Evolutionary conservation across 306 rosid species (phyloP).

Genomic region (Cicer arietinum): DNA sequence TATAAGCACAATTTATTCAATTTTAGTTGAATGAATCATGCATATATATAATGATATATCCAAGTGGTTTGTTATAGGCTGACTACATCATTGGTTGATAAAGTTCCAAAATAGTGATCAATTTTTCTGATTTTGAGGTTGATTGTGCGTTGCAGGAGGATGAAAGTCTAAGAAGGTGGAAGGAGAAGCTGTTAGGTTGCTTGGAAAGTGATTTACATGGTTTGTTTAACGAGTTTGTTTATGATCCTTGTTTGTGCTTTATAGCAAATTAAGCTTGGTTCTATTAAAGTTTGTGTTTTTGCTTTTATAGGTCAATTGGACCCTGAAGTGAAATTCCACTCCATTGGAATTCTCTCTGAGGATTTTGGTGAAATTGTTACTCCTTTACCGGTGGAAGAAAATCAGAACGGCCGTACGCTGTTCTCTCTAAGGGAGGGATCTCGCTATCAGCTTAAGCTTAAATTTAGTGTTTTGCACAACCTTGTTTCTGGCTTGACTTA

Average conservation of each 20-base stretch:
- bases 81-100: constrained; percentile 9
- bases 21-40: background rate
- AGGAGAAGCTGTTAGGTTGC: constrained; percentile 94
- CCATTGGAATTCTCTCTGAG: constrained; percentile 76
- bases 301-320: constrained; percentile 63
- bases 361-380: constrained; percentile 75
- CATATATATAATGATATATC: constrained; percentile 6
- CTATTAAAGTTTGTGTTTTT: constrained; percentile 29
- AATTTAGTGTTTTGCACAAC: constrained; percentile 85
- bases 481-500: constrained; percentile 88
- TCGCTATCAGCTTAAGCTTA: constrained; percentile 72
- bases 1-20: background rate
- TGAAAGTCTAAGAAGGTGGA: constrained; percentile 98
- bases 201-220: constrained; percentile 84
- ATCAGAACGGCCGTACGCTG: constrained; percentile 51
- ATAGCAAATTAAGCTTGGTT: constrained; percentile 10
- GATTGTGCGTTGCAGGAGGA: constrained; percentile 69
- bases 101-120: background rate
- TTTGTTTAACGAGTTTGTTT: constrained; percentile 47
- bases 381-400: constrained; percentile 67
- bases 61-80: constrained; percentile 20
- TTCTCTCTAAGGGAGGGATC: constrained; percentile 84
- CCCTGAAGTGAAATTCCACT: constrained; percentile 90
- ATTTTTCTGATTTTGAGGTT: constrained; percentile 31
- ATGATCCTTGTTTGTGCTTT: constrained; percentile 28